Conservation (phyloP, 1,284 basidiomycete genomes). For the Boletus mariae region DNA sequence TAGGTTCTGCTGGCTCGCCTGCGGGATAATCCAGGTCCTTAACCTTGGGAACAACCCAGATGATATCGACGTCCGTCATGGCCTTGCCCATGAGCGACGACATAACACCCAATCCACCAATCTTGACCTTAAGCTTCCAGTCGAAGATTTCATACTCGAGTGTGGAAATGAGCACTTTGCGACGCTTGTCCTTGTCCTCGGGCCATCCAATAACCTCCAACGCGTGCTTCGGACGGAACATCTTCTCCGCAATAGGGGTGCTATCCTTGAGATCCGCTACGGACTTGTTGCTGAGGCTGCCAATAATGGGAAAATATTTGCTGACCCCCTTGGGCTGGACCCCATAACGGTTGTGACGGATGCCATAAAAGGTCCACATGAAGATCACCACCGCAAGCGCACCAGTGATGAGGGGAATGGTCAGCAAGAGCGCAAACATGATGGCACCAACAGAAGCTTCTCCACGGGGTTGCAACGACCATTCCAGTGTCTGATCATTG, state of each 20-base stretch:
- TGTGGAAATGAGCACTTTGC: constrained; percentile 86
- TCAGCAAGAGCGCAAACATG: constrained; percentile 78
- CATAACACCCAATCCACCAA: constrained; percentile 95
- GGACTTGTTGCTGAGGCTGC: constrained; percentile 62
- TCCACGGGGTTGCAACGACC: constrained; percentile 79
- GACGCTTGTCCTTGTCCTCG: constrained; percentile 82
- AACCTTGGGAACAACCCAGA: constrained; percentile 92
- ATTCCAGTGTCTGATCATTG: constrained; percentile 73
- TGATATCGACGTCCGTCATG: constrained; percentile 90
- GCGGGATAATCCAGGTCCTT: constrained; percentile 88
- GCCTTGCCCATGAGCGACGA: constrained; percentile 94
- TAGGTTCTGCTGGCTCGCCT: constrained; percentile 87
- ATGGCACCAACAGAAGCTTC: constrained; percentile 75
- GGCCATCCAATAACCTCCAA: constrained; percentile 86
- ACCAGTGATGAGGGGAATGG: constrained; percentile 83
- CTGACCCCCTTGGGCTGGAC: constrained; percentile 64
- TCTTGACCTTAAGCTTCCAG: constrained; percentile 96
- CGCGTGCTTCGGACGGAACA: constrained; percentile 56
- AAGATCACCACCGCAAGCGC: constrained; percentile 79
- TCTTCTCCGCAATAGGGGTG: constrained; percentile 55
- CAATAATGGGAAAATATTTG: constrained; percentile 76
- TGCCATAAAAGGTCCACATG: constrained; percentile 94
- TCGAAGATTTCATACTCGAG: constrained; percentile 94
- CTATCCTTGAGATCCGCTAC: constrained; percentile 57
- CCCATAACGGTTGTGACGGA: constrained; percentile 90